phyloP scores from a whole-genome alignment of 129 eudicot species.

The Flaveria bidentis region DNA sequence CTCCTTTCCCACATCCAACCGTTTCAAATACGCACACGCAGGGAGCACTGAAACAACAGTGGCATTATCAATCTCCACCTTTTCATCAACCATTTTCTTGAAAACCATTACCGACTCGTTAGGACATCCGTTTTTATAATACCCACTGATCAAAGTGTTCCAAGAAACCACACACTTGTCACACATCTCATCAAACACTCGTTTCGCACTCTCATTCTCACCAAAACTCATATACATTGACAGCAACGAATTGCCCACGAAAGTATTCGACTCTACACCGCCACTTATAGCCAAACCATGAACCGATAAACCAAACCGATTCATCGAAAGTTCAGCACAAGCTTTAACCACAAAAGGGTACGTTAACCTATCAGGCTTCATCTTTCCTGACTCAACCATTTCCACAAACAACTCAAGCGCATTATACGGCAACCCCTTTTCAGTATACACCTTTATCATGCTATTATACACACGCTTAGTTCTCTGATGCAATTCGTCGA shows the following conservation, averaged over 20 bases:
- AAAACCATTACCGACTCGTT: slow-evolving; percentile 51
- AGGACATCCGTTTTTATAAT: slow-evolving; percentile 43
- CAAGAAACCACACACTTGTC: slow-evolving; percentile 65
- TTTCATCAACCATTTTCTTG: slow-evolving; percentile 50
- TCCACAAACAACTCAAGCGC: slow-evolving; percentile 65
- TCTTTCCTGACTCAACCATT: slow-evolving; percentile 46
- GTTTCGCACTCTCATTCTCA: slow-evolving; percentile 43
- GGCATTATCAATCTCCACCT: slow-evolving; percentile 54
- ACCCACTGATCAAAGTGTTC: slow-evolving; percentile 89
- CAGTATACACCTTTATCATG: slow-evolving; percentile 55
- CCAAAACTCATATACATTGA: slow-evolving; percentile 88
- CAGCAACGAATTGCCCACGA: slow-evolving; percentile 75
- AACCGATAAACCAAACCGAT: slow-evolving; percentile 47
- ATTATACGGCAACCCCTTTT: slow-evolving; percentile 39
- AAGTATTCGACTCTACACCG: slow-evolving; percentile 49
- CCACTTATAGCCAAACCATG: slow-evolving; percentile 56
- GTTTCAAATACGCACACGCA: slow-evolving; percentile 65
- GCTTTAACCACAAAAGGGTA: slow-evolving; percentile 77
- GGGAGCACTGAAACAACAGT: slow-evolving; percentile 76
- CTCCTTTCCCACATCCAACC: slow-evolving; percentile 49
- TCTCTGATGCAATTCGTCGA: slow-evolving; percentile 52
- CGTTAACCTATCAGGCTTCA: slow-evolving; percentile 45
- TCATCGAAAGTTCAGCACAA: slow-evolving; percentile 52
- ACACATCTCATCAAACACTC: slow-evolving; percentile 53
- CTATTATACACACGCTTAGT: slow-evolving; percentile 43